Conservation (phyloP, 768 basidiomycete genomes). For the Xanthoconium stramineum region DNA sequence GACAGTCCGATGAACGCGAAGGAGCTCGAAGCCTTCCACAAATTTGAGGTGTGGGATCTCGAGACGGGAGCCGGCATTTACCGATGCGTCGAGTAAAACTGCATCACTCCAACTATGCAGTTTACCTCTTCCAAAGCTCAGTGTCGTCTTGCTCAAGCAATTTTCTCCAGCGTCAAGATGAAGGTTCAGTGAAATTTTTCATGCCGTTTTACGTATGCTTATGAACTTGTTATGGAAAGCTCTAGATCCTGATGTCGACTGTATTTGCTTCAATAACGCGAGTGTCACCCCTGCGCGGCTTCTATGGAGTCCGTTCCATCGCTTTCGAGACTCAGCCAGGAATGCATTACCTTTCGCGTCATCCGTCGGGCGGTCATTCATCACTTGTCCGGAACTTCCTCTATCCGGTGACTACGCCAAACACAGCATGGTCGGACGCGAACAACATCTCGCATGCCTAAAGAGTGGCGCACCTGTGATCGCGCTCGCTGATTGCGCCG, state of each 20-base stretch:
- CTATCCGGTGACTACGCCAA: slow-evolving; percentile 4
- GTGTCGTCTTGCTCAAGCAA: no score
- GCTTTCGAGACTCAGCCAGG: neutral
- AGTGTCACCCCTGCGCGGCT: neutral
- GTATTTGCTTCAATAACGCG: neutral
- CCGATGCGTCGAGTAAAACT: no score
- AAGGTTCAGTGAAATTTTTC: no score
- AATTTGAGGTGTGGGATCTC: no score
- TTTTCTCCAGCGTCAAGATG: no score
- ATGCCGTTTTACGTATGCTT: neutral
- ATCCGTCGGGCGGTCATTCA: neutral
- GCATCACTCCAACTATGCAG: no score
- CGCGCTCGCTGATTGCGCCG: neutral
- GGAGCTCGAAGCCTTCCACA: no score
- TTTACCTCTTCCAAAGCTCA: no score
- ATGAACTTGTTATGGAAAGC: neutral
- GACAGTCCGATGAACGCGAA: no score
- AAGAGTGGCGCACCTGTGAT: neutral
- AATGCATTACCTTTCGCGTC: neutral
- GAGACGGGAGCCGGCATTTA: no score
- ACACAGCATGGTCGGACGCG: neutral
- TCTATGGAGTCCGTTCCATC: neutral
- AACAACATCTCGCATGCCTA: neutral
- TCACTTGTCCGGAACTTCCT: neutral
- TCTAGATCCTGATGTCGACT: neutral